A percentile compares a stretch with the other conserved stretches of the same genome.
These are phyloP conservation scores for Striga asiatica DNA, from an alignment of 257 asterid genomes.

Conservation along the genomic window DNA sequence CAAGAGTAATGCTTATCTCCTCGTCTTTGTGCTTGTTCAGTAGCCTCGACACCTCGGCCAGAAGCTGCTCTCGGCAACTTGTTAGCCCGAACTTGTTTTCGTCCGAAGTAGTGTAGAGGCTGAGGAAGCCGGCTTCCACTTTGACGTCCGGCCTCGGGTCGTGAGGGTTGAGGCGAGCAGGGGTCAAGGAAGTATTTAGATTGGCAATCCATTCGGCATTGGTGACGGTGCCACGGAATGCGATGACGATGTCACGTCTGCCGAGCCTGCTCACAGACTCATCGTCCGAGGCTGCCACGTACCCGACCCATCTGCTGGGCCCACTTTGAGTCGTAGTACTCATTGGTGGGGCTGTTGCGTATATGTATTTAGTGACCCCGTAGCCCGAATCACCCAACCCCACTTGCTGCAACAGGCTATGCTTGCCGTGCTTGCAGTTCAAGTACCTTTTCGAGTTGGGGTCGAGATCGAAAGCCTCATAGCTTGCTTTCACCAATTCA, in stretches of 20 bases:
- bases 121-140: too few relatives aligned
- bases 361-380: slow-evolving; percentile 45
- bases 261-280: slow-evolving; percentile 25
- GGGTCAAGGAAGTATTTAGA: slow-evolving; percentile 44
- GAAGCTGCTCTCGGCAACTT: too few relatives aligned
- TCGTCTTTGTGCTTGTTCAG: slow-evolving; percentile 26
- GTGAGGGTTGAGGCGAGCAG: too few relatives aligned
- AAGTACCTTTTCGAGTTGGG: slow-evolving; percentile 45
- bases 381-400: slow-evolving; percentile 44
- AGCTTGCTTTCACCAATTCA: slow-evolving; percentile 52
- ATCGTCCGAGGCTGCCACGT: slow-evolving; percentile 36
- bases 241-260: slow-evolving; percentile 44
- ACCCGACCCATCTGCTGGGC: slow-evolving; percentile 40
- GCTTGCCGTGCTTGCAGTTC: slow-evolving; percentile 52
- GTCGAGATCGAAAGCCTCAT: slow-evolving; percentile 48
- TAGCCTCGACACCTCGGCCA: too few relatives aligned
- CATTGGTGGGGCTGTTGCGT: slow-evolving; percentile 40
- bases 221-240: slow-evolving; percentile 56
- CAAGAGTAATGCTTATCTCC: slow-evolving; percentile 44
- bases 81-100: too few relatives aligned
- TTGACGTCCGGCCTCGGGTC: too few relatives aligned
- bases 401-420: slow-evolving; percentile 21
- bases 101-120: too few relatives aligned
- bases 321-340: slow-evolving; percentile 21
- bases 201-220: slow-evolving; percentile 53